phyloP scores from a whole-genome alignment of 495 filamentous ascomycete species.

The Penicillium atrosanguineum region DNA sequence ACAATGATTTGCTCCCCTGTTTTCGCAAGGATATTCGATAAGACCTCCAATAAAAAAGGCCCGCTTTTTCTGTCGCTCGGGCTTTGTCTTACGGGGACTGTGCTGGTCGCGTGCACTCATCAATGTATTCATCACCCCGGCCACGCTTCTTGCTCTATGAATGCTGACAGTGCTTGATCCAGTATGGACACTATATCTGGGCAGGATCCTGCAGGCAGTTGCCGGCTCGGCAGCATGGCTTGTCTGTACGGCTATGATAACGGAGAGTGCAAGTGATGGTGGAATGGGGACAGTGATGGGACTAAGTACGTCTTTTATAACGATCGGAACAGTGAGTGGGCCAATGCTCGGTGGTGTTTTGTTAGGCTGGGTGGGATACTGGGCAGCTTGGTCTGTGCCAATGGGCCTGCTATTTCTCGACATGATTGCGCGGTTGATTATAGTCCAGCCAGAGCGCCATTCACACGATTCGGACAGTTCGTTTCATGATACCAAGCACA shows the following conservation, averaged over 20 bases:
- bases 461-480: neutral
- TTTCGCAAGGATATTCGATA: slow-evolving; percentile 11
- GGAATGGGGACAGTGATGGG: slow-evolving; percentile 15
- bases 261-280: slow-evolving; percentile 8
- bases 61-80: too few relatives aligned
- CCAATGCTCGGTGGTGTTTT: slow-evolving; percentile 13
- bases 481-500: neutral
- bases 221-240: slow-evolving; percentile 16
- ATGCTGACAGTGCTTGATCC: slow-evolving; percentile 1
- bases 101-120: neutral
- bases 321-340: neutral
- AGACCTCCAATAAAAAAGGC: too few relatives aligned
- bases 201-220: slow-evolving; percentile 17
- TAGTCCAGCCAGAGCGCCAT: slow-evolving; percentile 10
- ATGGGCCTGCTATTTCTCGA: slow-evolving; percentile 12
- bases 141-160: neutral
- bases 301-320: slow-evolving; percentile 10
- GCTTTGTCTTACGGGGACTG: too few relatives aligned
- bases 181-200: slow-evolving; percentile 7
- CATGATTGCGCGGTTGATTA: slow-evolving; percentile 10
- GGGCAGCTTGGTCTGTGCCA: slow-evolving; percentile 13
- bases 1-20: slow-evolving; percentile 18
- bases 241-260: slow-evolving; percentile 15
- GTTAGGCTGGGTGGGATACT: slow-evolving; percentile 16
- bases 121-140: neutral